These are phyloP conservation scores for Aureobasidium sp. DNA, from an alignment of 2,329 filamentous ascomycete species.

Conservation along the genomic window DNA sequence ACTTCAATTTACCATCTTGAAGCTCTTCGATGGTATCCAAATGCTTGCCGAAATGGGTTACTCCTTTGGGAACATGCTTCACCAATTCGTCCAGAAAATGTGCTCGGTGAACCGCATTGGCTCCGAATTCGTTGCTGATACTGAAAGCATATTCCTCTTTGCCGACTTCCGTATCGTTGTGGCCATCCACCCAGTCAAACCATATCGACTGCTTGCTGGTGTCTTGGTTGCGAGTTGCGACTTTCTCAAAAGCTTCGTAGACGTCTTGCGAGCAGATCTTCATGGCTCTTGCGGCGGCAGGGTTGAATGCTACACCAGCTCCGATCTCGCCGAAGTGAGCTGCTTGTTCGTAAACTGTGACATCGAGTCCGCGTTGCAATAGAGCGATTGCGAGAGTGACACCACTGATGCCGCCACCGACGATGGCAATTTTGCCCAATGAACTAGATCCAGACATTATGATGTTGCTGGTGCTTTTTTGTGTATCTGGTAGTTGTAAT, in stretches of 20 bases:
- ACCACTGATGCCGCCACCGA: slow-evolving; percentile 55
- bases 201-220: slow-evolving; percentile 32
- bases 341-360: slow-evolving; percentile 52
- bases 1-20: slow-evolving; percentile 20
- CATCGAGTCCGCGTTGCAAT: slow-evolving; percentile 34
- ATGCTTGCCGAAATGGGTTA: slow-evolving; percentile 28
- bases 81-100: slow-evolving; percentile 38
- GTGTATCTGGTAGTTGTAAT: too few species aligned
- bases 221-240: slow-evolving; percentile 35
- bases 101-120: slow-evolving; percentile 32
- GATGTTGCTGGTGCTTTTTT: too few species aligned
- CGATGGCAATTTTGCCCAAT: slow-evolving; percentile 45
- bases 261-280: slow-evolving; percentile 44
- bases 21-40: slow-evolving; percentile 25
- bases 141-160: slow-evolving; percentile 24
- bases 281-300: slow-evolving; percentile 50
- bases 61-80: slow-evolving; percentile 33
- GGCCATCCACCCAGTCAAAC: slow-evolving; percentile 38
- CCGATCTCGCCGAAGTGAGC: slow-evolving; percentile 51
- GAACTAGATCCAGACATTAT: slow-evolving; percentile 24
- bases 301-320: slow-evolving; percentile 50
- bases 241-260: slow-evolving; percentile 37
- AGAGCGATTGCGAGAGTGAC: slow-evolving; percentile 49
- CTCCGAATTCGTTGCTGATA: slow-evolving; percentile 24
- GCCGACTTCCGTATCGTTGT: slow-evolving; percentile 22